Evolutionary conservation across 352 stramenopile species (phyloP).

Genomic region (Phytopythium aichiense): DNA sequence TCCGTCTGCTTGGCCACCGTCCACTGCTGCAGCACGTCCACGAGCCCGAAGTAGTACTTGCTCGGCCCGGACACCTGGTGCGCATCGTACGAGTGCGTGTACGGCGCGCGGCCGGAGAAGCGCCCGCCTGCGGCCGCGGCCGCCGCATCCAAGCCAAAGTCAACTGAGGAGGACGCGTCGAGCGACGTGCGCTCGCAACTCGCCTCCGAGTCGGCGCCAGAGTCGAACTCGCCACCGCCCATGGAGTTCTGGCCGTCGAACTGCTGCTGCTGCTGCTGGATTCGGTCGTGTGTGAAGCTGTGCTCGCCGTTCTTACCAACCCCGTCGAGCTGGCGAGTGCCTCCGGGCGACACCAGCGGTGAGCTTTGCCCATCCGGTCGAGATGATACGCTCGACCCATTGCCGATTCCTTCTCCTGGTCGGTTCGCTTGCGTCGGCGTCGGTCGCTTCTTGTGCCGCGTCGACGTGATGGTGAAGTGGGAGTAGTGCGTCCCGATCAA

Average conservation of each 20-base stretch:
- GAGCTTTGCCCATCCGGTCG: background rate
- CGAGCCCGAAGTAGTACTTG: slow-evolving; percentile 88
- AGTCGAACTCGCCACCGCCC: background rate
- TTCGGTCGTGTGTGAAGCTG: slow-evolving; percentile 1
- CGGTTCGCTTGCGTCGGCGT: background rate
- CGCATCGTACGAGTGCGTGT: slow-evolving; percentile 54
- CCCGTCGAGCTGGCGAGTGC: background rate
- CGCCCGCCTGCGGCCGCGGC: background rate
- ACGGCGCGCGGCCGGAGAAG: slow-evolving; percentile 16
- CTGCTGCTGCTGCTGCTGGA: background rate
- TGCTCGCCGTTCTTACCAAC: background rate
- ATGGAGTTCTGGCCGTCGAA: background rate
- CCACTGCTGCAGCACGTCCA: slow-evolving; percentile 89
- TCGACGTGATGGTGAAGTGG: slow-evolving; percentile 69
- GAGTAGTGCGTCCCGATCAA: slow-evolving; percentile 85
- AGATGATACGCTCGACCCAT: background rate
- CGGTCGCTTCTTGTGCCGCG: slow-evolving; percentile 11
- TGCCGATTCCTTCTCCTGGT: background rate
- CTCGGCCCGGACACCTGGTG: slow-evolving; percentile 82
- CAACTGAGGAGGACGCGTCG: background rate
- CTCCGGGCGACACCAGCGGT: background rate
- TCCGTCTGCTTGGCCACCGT: slow-evolving; percentile 76
- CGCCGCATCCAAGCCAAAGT: background rate
- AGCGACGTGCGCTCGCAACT: slow-evolving; percentile 7
- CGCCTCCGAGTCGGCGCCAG: slow-evolving; percentile 4